Conservation (phyloP, 345 rosid species). For the Erysimum cheiranthoides region DNA sequence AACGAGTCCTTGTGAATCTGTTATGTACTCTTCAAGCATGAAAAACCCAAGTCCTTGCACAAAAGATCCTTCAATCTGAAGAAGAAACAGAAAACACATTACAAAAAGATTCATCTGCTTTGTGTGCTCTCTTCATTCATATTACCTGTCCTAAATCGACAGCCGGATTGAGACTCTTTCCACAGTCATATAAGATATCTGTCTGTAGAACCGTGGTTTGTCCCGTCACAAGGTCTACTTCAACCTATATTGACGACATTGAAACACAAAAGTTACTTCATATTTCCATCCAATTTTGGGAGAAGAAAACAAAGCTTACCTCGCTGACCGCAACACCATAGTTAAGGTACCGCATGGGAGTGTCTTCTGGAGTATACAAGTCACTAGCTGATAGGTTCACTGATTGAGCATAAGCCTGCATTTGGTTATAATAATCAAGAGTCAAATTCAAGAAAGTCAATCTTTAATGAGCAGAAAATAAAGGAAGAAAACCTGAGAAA, state of each 20-base stretch:
- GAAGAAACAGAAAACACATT: background rate
- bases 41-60: conserved; percentile 96
- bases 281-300: conserved; percentile 1
- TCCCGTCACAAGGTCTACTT: conserved; percentile 83
- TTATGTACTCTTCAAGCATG: conserved; percentile 84
- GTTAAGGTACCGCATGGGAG: conserved; percentile 64
- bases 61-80: conserved; percentile 94
- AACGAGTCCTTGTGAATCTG: conserved; percentile 71
- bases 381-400: conserved; percentile 69
- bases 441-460: conserved; percentile 9
- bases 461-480: background rate
- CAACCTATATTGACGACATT: conserved; percentile 60
- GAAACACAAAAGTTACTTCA: conserved; percentile 25
- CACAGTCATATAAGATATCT: conserved; percentile 90
- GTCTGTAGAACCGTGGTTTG: conserved; percentile 72
- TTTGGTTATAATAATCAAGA: conserved; percentile 21
- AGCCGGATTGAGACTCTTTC: conserved; percentile 94
- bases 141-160: conserved; percentile 96
- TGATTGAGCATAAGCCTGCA: conserved; percentile 72
- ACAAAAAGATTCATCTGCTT: background rate
- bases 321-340: conserved; percentile 97
- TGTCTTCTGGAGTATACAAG: conserved; percentile 54
- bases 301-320: conserved; percentile 55
- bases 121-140: conserved; percentile 16
- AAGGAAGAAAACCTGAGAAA: conserved; percentile 63